Percentiles rank a stretch among this genome's conserved stretches.
Evolutionary conservation across 805 yeast species (phyloP).

Genomic region (Myxozyma sirexii): DNA sequence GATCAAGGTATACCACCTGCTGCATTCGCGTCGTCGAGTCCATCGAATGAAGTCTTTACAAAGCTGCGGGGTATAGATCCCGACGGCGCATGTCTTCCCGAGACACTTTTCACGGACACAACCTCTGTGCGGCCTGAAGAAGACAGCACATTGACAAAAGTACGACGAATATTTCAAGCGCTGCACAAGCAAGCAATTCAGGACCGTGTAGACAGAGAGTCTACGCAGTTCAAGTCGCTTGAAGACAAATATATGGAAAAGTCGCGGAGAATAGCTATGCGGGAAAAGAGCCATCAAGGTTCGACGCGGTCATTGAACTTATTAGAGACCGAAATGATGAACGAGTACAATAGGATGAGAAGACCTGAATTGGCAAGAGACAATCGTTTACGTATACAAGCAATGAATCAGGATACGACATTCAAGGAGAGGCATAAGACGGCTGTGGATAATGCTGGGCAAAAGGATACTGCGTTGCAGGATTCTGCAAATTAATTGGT

Average conservation of each 20-base stretch:
- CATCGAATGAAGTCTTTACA: slow-evolving; percentile 6
- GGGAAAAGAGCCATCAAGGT: background rate
- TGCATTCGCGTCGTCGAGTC: slow-evolving; percentile 1
- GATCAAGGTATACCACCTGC: slow-evolving; percentile 10
- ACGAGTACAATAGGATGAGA: background rate
- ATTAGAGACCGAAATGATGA: background rate
- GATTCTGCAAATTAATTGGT: too few species aligned
- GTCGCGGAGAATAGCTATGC: background rate
- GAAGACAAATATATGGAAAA: slow-evolving; percentile 5
- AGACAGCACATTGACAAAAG: background rate
- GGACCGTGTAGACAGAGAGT: slow-evolving; percentile 10
- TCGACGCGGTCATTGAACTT: background rate
- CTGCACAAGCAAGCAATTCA: slow-evolving; percentile 3
- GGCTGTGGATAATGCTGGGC: too few species aligned
- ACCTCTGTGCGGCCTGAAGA: background rate
- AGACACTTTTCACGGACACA: background rate
- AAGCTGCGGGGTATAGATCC: slow-evolving; percentile 14
- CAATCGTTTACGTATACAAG: too few species aligned
- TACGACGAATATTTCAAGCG: background rate
- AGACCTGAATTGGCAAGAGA: background rate
- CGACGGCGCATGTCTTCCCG: slow-evolving; percentile 18
- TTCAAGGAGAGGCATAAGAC: too few species aligned
- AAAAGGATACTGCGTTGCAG: too few species aligned
- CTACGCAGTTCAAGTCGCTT: background rate
- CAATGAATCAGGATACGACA: slow-evolving; percentile 4